Evolutionary conservation across 805 yeast genomes (phyloP).

Genomic region (Middelhovenomyces tepae): DNA sequence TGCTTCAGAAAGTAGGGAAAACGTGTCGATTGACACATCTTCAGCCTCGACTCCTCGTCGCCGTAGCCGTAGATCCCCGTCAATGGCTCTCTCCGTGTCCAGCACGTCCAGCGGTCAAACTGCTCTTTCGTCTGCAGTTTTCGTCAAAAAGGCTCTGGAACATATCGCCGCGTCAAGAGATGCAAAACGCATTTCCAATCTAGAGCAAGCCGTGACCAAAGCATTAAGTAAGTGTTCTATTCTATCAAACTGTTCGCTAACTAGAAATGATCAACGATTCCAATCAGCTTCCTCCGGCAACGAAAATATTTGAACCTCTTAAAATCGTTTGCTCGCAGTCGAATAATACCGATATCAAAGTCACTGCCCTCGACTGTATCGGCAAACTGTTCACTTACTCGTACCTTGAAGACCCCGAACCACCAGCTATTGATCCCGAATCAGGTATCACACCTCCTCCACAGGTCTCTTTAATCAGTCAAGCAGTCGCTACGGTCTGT

Average conservation of each 20-base stretch:
- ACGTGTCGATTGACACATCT: too few species aligned
- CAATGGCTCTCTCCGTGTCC: constrained; percentile 21
- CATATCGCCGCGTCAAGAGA: constrained; percentile 51
- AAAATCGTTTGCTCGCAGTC: constrained; percentile 62
- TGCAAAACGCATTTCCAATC: constrained; percentile 39
- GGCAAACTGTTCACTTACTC: constrained; percentile 86
- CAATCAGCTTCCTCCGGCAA: constrained; percentile 35
- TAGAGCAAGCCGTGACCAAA: constrained; percentile 26
- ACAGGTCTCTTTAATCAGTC: constrained; percentile 57
- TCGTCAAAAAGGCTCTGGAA: constrained; percentile 53
- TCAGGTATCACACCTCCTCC: constrained; percentile 45
- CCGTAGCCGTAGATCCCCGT: constrained; percentile 10
- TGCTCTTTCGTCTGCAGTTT: constrained; percentile 29
- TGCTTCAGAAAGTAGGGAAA: too few species aligned
- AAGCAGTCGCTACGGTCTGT: constrained; percentile 75
- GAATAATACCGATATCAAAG: constrained; percentile 52
- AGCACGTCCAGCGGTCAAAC: constrained; percentile 19
- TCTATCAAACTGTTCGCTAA: constrained; percentile 1
- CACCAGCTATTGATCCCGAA: constrained; percentile 24
- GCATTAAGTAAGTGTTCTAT: constrained; percentile 24
- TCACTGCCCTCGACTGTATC: constrained; percentile 72
- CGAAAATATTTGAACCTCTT: constrained; percentile 67
- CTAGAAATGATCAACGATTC: constrained; percentile 15
- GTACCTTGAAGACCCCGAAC: constrained; percentile 42
- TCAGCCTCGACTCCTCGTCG: too few species aligned